Evolutionary conservation across 306 rosid species (phyloP).

Genomic region (Cicer yamashitae): DNA sequence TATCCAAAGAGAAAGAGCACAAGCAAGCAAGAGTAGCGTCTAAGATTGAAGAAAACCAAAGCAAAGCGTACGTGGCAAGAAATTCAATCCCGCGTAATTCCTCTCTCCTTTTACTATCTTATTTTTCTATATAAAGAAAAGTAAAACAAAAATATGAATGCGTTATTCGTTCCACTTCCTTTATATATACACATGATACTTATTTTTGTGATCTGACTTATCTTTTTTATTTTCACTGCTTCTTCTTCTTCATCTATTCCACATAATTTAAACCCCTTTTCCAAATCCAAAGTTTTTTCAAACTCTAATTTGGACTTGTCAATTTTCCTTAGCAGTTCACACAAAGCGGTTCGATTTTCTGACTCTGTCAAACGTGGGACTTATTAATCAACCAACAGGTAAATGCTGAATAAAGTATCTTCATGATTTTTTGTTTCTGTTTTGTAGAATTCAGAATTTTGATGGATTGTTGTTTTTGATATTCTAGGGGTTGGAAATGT

Average conservation of each 20-base stretch:
- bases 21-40: conserved; percentile 42
- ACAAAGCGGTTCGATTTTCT: conserved; percentile 25
- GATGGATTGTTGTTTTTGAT: not conserved
- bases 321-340: conserved; percentile 25
- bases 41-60: conserved; percentile 31
- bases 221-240: not conserved
- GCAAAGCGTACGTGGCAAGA: conserved; percentile 48
- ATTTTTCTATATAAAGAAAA: conserved; percentile 6
- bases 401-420: not conserved
- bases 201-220: not conserved
- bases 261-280: conserved; percentile 28
- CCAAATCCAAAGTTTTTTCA: conserved; percentile 3
- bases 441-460: not conserved
- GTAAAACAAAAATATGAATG: conserved; percentile 33
- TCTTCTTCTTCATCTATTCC: conserved; percentile 30
- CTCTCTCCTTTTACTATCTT: not conserved
- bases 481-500: conserved; percentile 53
- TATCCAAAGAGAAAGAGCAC: not conserved
- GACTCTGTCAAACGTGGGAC: conserved; percentile 41
- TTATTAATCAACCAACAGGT: conserved; percentile 35
- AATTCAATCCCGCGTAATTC: conserved; percentile 22
- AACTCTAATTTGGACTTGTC: conserved; percentile 11
- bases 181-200: not conserved
- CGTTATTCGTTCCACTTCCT: not conserved
- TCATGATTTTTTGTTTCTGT: not conserved